phyloP scores from a whole-genome alignment of 768 basidiomycete species.

The Leccinum disarticulatum region DNA sequence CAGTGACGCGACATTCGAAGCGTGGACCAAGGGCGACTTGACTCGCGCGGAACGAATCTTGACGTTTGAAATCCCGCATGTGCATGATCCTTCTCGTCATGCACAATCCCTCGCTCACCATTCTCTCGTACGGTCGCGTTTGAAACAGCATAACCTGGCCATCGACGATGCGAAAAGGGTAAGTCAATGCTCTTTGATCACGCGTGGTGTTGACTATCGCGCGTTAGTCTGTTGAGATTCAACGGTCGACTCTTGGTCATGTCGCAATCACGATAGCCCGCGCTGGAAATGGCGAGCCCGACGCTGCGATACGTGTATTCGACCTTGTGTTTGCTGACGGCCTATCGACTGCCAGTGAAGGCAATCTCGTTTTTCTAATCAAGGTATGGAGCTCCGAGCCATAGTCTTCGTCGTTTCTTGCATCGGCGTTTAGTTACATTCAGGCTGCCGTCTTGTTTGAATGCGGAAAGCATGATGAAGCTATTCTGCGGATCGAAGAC shows the following conservation, averaged over 20 bases:
- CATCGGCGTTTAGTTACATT: neutral
- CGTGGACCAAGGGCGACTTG: constrained; percentile 1
- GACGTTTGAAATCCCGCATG: no score
- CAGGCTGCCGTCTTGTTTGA: constrained; percentile 11
- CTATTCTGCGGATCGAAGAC: constrained; percentile 7
- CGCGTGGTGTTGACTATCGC: neutral
- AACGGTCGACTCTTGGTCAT: constrained; percentile 10
- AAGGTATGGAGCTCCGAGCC: constrained; percentile 8
- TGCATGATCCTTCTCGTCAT: neutral
- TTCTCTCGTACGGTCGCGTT: neutral
- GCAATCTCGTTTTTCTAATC: constrained; percentile 8
- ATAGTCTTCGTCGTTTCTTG: fast-evolving
- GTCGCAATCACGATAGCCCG: constrained; percentile 7
- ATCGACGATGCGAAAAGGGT: constrained; percentile 9
- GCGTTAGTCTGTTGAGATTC: constrained; percentile 9
- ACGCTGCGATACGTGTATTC: constrained; percentile 5
- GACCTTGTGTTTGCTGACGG: constrained; percentile 8
- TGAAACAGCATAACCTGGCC: neutral
- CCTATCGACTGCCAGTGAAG: neutral
- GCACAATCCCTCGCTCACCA: constrained; percentile 5
- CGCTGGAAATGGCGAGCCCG: neutral
- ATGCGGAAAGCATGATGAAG: constrained; percentile 6
- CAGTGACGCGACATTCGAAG: neutral
- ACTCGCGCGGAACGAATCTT: neutral
- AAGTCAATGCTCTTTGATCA: fast-evolving